phyloP scores from a whole-genome alignment of 345 rosid species.

The Euclidium syriacum region DNA sequence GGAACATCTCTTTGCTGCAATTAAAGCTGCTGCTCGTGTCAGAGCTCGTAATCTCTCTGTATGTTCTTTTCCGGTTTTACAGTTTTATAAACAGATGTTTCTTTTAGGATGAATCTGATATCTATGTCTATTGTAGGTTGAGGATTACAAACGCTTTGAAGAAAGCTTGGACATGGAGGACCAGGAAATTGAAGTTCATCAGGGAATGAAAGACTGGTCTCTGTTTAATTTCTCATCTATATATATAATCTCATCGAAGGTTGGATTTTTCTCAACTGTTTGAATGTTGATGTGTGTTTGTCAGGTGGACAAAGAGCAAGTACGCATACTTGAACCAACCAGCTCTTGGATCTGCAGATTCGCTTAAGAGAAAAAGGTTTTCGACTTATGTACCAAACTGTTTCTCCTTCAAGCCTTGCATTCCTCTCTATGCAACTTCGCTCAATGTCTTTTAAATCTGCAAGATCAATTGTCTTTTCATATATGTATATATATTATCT shows the following conservation, averaged over 20 bases:
- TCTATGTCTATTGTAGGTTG: slow-evolving; percentile 37
- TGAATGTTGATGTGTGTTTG: background rate
- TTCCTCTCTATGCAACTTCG: slow-evolving; percentile 49
- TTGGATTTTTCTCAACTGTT: background rate
- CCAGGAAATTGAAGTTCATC: slow-evolving; percentile 35
- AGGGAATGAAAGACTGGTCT: slow-evolving; percentile 82
- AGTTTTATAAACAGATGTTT: slow-evolving; percentile 5
- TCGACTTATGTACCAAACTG: slow-evolving; percentile 53
- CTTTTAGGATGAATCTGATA: background rate
- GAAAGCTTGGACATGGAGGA: slow-evolving; percentile 51
- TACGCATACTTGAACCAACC: slow-evolving; percentile 92
- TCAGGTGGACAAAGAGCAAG: slow-evolving; percentile 96
- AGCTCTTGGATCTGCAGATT: slow-evolving; percentile 43
- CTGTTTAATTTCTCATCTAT: slow-evolving; percentile 6
- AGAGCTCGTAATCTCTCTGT: slow-evolving; percentile 74
- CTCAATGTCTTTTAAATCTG: slow-evolving; percentile 50
- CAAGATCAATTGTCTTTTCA: slow-evolving; percentile 4
- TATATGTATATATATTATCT: background rate
- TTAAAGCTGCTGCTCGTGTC: slow-evolving; percentile 80
- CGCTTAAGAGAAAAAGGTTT: slow-evolving; percentile 38
- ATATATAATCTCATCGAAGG: background rate
- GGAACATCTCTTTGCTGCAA: slow-evolving; percentile 84
- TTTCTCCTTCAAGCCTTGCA: slow-evolving; percentile 53
- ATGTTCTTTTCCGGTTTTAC: slow-evolving; percentile 17
- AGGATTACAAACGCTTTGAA: slow-evolving; percentile 54